A percentile compares a stretch with the other conserved stretches of the same genome.
phyloP scores from a whole-genome alignment of 352 stramenopile species.

The Phytopythium sindhum region DNA sequence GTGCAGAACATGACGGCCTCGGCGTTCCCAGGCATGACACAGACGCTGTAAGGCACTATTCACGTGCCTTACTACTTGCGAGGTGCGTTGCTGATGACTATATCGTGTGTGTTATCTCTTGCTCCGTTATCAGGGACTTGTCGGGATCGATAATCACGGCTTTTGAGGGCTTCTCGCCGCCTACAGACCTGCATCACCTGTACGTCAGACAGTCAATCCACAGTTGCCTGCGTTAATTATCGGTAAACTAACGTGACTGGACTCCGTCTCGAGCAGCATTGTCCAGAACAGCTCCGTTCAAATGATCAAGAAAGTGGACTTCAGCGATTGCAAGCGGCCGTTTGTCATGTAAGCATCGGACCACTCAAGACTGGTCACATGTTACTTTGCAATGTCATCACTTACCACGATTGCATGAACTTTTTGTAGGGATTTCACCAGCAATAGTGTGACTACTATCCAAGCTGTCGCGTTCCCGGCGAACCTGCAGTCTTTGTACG shows the following conservation, averaged over 20 bases:
- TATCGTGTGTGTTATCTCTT: no score
- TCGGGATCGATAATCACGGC: constrained; percentile 15
- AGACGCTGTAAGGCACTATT: neutral
- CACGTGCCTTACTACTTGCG: neutral
- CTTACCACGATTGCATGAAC: neutral
- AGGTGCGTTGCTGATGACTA: neutral
- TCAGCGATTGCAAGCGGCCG: constrained; percentile 20
- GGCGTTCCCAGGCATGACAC: constrained; percentile 13
- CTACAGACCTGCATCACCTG: constrained; percentile 26
- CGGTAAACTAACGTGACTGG: neutral
- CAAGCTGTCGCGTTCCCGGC: constrained; percentile 23
- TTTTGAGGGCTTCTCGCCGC: constrained; percentile 21
- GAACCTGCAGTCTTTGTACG: constrained; percentile 23
- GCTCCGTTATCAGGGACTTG: constrained; percentile 14
- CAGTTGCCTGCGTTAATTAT: neutral
- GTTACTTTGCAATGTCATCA: neutral
- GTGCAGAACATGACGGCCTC: constrained; percentile 12
- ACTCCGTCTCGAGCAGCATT: constrained; percentile 8
- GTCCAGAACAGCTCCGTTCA: constrained; percentile 17
- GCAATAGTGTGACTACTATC: constrained; percentile 23
- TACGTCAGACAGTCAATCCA: constrained; percentile 7
- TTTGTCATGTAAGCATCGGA: constrained; percentile 23
- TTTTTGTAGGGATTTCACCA: constrained; percentile 20
- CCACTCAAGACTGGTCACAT: neutral
- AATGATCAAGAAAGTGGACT: constrained; percentile 18